Evolutionary conservation across 2,329 filamentous ascomycete species (phyloP), one percentile per base, ranked within the genome.

Genomic region (Aspergillus phoenicis): DNA sequence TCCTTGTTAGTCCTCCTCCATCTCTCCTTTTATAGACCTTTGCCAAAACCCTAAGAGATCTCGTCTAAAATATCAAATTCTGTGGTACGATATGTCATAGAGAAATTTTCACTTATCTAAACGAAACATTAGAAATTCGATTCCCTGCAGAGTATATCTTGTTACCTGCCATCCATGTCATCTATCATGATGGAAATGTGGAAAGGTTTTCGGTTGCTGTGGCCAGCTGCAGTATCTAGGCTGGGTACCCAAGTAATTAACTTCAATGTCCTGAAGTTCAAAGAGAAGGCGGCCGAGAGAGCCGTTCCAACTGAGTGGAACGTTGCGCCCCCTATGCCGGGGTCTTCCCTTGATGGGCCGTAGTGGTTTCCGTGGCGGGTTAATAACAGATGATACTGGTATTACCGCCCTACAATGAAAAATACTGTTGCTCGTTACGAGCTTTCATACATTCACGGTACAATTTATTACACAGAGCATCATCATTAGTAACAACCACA

Each of bases 271-370:
- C n/a, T 49, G 15, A 15, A 20, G 8, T 51, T 24, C 39, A 45
- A 43, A 47, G 20, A 41, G 15, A 17, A 36, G 33, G 33, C 24
- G 36, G 59, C 45, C 48, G 38, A 52, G 51, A 47, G 38, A 57
- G 60, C 47, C 15, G 56, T 62, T 68, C 64, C 66, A 66, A 68
- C 64, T 68, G 68, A 60, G 68, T 70, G 68, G 68, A 68, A 70
- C 64, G 64, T 70, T 68, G 68, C 66, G 68, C 66, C 66, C 66
- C 65, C 57, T 60, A 48, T 51, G 60, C 66, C 57, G 57, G 66
- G 66, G 65, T 51, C 47, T 51, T 28, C 8, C 26, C 41, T 11
- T 17, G 47, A 30, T 51, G 41, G 8, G 24, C 7, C n/a, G 47
- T 51, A 33, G 33, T 51, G 45, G 8, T 28, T 22, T 28, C 15